Conservation (phyloP, 2,329 filamentous ascomycete species). For the Alternaria panax region DNA sequence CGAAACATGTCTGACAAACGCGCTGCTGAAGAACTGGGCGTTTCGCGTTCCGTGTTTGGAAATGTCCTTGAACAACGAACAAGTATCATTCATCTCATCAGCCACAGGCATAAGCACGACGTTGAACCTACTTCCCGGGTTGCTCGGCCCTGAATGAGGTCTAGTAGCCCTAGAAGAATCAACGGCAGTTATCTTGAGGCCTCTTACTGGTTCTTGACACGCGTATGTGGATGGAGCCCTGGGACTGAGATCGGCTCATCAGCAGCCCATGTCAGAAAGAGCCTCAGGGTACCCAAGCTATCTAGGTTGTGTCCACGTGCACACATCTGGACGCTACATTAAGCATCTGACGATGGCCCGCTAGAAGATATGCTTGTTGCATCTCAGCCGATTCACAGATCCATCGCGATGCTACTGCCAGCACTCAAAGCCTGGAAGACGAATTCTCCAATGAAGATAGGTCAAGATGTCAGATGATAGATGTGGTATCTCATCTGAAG, state of each 20-base stretch:
- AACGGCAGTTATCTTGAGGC: neutral
- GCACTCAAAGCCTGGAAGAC: neutral
- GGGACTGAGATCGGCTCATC: slow-evolving; percentile 18
- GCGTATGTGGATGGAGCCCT: neutral
- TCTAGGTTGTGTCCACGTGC: neutral
- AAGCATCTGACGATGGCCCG: slow-evolving; percentile 31
- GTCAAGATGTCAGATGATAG: neutral
- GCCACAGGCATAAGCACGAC: slow-evolving; percentile 5
- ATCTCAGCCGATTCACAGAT: slow-evolving; percentile 18
- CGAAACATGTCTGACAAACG: neutral
- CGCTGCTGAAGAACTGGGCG: neutral
- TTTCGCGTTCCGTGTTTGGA: neutral
- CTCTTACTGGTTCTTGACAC: neutral
- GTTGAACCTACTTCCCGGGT: neutral
- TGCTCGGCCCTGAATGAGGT: neutral
- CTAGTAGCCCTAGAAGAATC: neutral
- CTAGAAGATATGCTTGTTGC: slow-evolving; percentile 29
- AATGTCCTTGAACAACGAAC: neutral
- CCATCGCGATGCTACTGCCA: slow-evolving; percentile 4
- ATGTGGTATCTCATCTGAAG: neutral
- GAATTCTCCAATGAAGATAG: neutral
- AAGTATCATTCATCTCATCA: neutral
- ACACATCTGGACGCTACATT: slow-evolving; percentile 17
- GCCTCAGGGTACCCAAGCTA: neutral
- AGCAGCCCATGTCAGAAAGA: slow-evolving; percentile 19